Evolutionary conservation across 768 basidiomycete genomes (phyloP).

Genomic region (Lactarius indigo): DNA sequence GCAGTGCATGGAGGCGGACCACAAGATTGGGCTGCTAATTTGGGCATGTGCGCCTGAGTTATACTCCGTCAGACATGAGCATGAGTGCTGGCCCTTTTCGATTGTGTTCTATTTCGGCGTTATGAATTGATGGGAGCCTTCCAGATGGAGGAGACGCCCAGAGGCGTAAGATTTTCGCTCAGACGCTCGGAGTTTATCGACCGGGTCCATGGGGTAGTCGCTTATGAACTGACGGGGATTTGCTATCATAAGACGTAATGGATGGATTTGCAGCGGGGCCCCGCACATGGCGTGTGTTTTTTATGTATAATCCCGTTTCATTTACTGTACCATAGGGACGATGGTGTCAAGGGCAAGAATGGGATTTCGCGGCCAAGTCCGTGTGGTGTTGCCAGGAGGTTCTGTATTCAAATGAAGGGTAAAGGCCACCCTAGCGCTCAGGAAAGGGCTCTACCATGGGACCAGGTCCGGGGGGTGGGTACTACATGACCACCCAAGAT

Average conservation of each 20-base stretch:
- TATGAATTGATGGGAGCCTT: not conserved
- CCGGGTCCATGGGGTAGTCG: not conserved
- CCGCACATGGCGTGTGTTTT: not conserved
- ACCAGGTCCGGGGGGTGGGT: too few relatives aligned
- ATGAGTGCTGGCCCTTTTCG: constrained; percentile 24
- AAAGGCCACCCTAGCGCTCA: not conserved
- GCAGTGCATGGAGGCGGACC: constrained; percentile 13
- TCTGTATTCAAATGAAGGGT: not conserved
- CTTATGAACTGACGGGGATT: not conserved
- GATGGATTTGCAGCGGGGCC: not conserved
- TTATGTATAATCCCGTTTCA: not conserved
- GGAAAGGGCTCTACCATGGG: not conserved
- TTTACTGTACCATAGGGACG: not conserved
- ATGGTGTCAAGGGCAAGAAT: not conserved
- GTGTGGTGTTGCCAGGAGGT: not conserved
- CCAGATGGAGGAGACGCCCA: constrained; percentile 23
- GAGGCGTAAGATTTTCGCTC: constrained; percentile 18
- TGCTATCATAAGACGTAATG: not conserved
- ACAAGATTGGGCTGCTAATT: too few relatives aligned
- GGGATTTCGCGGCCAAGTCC: not conserved
- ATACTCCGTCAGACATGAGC: constrained; percentile 54
- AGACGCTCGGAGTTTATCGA: constrained; percentile 6
- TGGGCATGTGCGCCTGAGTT: constrained; percentile 58
- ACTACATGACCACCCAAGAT: not conserved
- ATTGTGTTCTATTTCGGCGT: not conserved